These are phyloP conservation scores for Populus hybrid DNA, from an alignment of 441 rosid genomes.

Conservation along the genomic window DNA sequence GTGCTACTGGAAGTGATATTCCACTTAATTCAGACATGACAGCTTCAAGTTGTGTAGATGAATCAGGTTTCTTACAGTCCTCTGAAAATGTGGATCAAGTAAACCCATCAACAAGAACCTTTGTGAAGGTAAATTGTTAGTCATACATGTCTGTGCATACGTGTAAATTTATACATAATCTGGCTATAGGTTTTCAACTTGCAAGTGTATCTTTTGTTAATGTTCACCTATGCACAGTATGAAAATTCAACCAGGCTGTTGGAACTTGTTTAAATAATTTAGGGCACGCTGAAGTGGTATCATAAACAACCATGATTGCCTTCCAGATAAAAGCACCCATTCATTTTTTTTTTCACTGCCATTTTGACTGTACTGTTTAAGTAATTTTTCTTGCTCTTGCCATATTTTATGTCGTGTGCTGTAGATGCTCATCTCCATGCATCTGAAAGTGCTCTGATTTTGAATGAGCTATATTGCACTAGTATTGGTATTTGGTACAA, in stretches of 20 bases:
- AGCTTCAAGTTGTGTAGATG: constrained; percentile 34
- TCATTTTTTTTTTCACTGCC: background rate
- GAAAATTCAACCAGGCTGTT: background rate
- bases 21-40: constrained; percentile 34
- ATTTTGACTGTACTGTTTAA: background rate
- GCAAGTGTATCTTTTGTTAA: background rate
- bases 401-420: background rate
- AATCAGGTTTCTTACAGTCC: constrained; percentile 42
- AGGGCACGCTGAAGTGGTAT: background rate
- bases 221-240: background rate
- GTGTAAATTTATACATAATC: too few species aligned
- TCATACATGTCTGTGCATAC: background rate
- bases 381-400: background rate
- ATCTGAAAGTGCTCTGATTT: background rate
- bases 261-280: background rate
- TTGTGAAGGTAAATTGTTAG: constrained; percentile 39
- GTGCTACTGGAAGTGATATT: constrained; percentile 31
- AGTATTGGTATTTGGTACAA: background rate
- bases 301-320: background rate
- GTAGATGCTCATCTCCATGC: background rate
- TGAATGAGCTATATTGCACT: background rate
- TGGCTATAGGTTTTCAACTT: background rate
- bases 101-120: constrained; percentile 35
- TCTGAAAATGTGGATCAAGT: constrained; percentile 37
- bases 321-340: background rate